A percentile compares a stretch with the other conserved stretches of the same genome.
phyloP scores from a whole-genome alignment of 2,329 filamentous ascomycete species.

The Pestalotiopsis sp. region DNA sequence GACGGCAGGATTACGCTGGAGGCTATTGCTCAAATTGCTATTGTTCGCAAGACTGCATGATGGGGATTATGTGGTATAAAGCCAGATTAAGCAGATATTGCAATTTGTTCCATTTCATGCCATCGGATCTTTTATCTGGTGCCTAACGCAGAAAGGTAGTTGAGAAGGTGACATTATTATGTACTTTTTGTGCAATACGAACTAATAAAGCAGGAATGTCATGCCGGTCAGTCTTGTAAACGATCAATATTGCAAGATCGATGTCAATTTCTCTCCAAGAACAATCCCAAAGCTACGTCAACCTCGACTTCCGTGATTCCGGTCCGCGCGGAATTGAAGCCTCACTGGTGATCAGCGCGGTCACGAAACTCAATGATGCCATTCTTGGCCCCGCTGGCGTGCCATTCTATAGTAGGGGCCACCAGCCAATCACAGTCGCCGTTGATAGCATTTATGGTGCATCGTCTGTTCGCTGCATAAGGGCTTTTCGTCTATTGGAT shows the following conservation, averaged over 20 bases:
- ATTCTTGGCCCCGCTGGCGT: background rate
- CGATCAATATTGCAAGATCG: too few relatives aligned
- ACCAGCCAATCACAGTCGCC: background rate
- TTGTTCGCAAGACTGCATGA: conserved; percentile 9
- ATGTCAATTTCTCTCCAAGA: background rate
- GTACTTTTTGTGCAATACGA: too few relatives aligned
- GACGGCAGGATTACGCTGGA: conserved; percentile 11
- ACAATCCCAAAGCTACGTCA: background rate
- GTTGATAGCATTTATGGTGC: background rate
- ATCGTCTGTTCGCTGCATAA: background rate
- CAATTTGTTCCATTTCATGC: too few relatives aligned
- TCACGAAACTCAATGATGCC: background rate
- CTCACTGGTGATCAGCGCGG: background rate
- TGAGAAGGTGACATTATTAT: too few relatives aligned
- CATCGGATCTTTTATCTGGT: too few relatives aligned
- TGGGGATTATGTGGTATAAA: background rate
- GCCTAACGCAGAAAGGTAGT: too few relatives aligned
- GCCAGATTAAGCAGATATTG: too few relatives aligned
- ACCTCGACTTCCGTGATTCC: background rate
- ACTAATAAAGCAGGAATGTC: too few relatives aligned
- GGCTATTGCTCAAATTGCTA: conserved; percentile 16
- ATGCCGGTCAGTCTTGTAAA: too few relatives aligned
- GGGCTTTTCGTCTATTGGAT: background rate
- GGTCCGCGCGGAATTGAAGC: background rate
- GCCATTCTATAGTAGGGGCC: background rate